Percentiles rank a stretch among this genome's conserved stretches.
Evolutionary conservation across 768 basidiomycete species (phyloP).

Genomic region (Dentipellis fragilis): DNA sequence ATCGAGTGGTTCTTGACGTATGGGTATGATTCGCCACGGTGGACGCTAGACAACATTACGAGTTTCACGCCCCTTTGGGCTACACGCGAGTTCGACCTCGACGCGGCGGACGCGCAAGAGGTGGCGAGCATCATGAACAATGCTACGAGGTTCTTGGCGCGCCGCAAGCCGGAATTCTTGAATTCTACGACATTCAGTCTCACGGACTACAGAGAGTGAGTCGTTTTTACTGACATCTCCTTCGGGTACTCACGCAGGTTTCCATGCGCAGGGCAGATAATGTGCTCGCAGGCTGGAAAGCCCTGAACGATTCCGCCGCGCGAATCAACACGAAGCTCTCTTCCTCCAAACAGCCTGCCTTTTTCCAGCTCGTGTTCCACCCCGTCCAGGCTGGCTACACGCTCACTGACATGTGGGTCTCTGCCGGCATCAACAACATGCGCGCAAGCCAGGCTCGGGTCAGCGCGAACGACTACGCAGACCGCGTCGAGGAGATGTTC

Average conservation of each 20-base stretch:
- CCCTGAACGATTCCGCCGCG: slow-evolving; percentile 37
- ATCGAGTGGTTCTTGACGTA: slow-evolving; percentile 59
- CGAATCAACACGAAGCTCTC: slow-evolving; percentile 45
- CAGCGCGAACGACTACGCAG: slow-evolving; percentile 48
- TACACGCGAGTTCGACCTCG: slow-evolving; percentile 49
- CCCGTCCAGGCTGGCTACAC: slow-evolving; percentile 51
- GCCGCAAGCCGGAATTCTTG: slow-evolving; percentile 58
- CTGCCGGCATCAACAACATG: slow-evolving; percentile 50
- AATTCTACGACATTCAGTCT: slow-evolving; percentile 54
- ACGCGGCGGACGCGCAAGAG: slow-evolving; percentile 25
- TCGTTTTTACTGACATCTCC: slow-evolving; percentile 2
- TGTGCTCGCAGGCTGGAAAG: slow-evolving; percentile 41
- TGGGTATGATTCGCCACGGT: slow-evolving; percentile 50
- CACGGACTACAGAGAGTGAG: slow-evolving; percentile 60
- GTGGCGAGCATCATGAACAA: slow-evolving; percentile 47
- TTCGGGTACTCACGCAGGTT: background rate
- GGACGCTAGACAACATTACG: slow-evolving; percentile 43
- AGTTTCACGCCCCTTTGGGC: slow-evolving; percentile 51
- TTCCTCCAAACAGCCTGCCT: slow-evolving; percentile 39
- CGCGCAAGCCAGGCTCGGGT: slow-evolving; percentile 54
- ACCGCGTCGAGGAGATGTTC: slow-evolving; percentile 45
- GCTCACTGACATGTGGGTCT: slow-evolving; percentile 46
- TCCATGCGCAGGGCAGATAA: slow-evolving; percentile 40
- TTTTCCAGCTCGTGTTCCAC: slow-evolving; percentile 65
- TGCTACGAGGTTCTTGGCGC: slow-evolving; percentile 44